phyloP scores from a whole-genome alignment of 148 eudicot genomes.

The Silene uniflora region DNA sequence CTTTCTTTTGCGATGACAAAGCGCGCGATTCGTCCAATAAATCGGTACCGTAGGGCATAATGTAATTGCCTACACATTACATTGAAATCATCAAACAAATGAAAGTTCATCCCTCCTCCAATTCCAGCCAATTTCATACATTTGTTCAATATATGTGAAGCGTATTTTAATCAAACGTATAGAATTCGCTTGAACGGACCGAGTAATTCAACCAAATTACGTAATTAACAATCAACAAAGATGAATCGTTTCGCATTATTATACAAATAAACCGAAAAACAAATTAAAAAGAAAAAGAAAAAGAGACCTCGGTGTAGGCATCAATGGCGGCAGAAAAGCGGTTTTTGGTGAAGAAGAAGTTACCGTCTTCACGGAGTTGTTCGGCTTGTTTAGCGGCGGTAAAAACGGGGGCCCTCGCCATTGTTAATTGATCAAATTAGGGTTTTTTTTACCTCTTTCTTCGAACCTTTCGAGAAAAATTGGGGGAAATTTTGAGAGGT shows the following conservation, averaged over 20 bases:
- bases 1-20: slow-evolving; percentile 71
- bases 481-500: neutral
- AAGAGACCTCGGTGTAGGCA: slow-evolving; percentile 81
- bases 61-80: slow-evolving; percentile 57
- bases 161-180: neutral
- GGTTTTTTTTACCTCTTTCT: slow-evolving; percentile 18
- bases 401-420: slow-evolving; percentile 11
- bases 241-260: neutral
- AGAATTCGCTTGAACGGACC: neutral
- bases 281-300: neutral
- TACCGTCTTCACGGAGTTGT: slow-evolving; percentile 61
- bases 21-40: slow-evolving; percentile 90
- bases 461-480: neutral
- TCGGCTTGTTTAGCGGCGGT: slow-evolving; percentile 61
- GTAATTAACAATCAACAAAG: neutral
- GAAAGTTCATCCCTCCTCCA: too few relatives aligned
- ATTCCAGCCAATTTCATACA: too few relatives aligned
- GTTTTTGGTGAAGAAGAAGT: slow-evolving; percentile 52
- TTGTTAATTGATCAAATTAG: neutral
- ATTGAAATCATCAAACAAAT: slow-evolving; percentile 3
- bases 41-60: slow-evolving; percentile 78
- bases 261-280: neutral
- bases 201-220: too few relatives aligned
- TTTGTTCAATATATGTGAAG: too few relatives aligned
- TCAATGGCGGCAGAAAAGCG: slow-evolving; percentile 88